phyloP scores from a whole-genome alignment of 257 asterid species.

The Solanum habrochaites region DNA sequence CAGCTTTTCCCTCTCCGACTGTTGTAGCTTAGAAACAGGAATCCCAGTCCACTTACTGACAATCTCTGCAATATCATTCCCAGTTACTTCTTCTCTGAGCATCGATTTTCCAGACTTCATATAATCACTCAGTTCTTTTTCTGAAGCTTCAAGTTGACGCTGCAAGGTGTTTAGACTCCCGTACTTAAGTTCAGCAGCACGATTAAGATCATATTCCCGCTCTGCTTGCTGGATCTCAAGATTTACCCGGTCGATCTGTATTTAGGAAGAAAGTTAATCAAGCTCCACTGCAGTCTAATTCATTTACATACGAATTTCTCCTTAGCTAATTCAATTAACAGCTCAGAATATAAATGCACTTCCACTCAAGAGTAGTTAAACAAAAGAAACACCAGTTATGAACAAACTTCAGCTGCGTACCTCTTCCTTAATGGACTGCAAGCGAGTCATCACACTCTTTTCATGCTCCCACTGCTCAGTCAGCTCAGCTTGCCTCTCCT shows the following conservation, averaged over 20 bases:
- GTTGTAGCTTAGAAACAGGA: conserved; percentile 79
- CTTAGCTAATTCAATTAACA: neutral
- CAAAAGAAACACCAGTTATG: neutral
- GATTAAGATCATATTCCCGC: conserved; percentile 89
- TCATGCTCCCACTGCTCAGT: conserved; percentile 94
- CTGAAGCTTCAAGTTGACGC: conserved; percentile 81
- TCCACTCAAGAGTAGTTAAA: neutral
- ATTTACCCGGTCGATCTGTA: conserved; percentile 86
- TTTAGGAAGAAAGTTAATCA: neutral
- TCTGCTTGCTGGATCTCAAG: conserved; percentile 97
- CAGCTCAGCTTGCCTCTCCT: conserved; percentile 72
- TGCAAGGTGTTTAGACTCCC: conserved; percentile 82
- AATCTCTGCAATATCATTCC: conserved; percentile 75
- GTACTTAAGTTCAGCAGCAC: conserved; percentile 92
- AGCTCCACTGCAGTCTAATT: conserved; percentile 1
- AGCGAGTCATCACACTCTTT: conserved; percentile 70
- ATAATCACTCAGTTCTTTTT: conserved; percentile 66
- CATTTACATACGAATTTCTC: neutral
- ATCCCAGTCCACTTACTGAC: conserved; percentile 99
- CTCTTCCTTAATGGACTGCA: conserved; percentile 90
- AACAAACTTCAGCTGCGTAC: conserved; percentile 15
- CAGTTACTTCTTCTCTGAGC: conserved; percentile 91
- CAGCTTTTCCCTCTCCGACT: conserved; percentile 80
- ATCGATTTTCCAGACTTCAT: conserved; percentile 82
- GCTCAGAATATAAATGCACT: neutral